Base-by-base conservation (phyloP, 345 rosid species). In the Luvunga scandens region DNA sequence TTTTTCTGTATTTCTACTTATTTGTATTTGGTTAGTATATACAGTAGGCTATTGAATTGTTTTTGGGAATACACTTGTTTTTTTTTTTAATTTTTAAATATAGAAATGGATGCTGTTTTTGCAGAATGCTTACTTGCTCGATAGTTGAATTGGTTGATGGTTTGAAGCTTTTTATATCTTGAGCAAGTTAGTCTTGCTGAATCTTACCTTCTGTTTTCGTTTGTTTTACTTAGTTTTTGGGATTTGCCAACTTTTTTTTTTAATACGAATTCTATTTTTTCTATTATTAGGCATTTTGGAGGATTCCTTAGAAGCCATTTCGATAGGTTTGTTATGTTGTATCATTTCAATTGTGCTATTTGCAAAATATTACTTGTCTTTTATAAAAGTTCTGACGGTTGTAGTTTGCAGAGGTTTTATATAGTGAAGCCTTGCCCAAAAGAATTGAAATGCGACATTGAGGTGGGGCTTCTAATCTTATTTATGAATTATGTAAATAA, bases 61-160 rank as follows among this genome's bases (percentile, higher is more conserved):
- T 6, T 62, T 63, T 42, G 50, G 50, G 16, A 12, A 19, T 25
- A 16, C 3, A 3, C 8, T 7, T 5, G 6, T 39, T 13, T 9
- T 4, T 24, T 5, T 36, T 55, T 4, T 57, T 1, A 10, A 14
- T 19, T 57, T 24, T 12, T n/a, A n/a, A n/a, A 10, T 36, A 34
- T 25, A 22, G 50, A 45, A 45, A 45, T 45, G 50, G 56, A 30
- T 72, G 57, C 69, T 77, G 30, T 78, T 31, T 76, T 8, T 82
- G 85, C 90, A 94, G 98, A 86, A 83, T 88, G 89, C 83, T 89
- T 66, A 85, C 90, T 5, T 92, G 96, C 79, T 93, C 98, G 1
- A 97, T 97, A 55, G 94, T 97, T 28, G 98, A 93, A 66, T 87
- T 93, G 98, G 95, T 87, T 72, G 97, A 91, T 89, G 97, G 95